Percentiles rank a stretch among this genome's conserved stretches.
Evolutionary conservation across 805 yeast genomes (phyloP).

Genomic region (Candida peoriensis): DNA sequence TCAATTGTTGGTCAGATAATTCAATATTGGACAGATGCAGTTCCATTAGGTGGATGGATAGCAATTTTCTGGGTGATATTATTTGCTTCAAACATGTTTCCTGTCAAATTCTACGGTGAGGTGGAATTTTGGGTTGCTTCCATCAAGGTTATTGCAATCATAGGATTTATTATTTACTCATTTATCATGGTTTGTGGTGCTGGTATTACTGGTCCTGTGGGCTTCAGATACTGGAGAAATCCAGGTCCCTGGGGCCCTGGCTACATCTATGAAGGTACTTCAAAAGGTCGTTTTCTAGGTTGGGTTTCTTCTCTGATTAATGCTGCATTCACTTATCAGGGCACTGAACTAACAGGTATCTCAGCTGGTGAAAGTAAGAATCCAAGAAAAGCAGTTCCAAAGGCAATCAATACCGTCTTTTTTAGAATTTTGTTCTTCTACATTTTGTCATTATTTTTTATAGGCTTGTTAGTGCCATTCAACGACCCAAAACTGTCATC

Average conservation of each 20-base stretch:
- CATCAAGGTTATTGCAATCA: constrained; percentile 6
- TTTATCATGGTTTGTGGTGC: constrained; percentile 9
- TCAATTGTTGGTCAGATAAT: constrained; percentile 7
- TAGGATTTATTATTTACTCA: constrained; percentile 6
- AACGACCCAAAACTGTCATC: constrained; percentile 4
- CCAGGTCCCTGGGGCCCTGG: constrained; percentile 11
- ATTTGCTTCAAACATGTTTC: constrained; percentile 4
- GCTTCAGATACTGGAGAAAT: constrained; percentile 9
- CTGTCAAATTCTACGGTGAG: constrained; percentile 8
- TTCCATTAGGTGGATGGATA: constrained; percentile 6
- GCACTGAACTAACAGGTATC: constrained; percentile 9
- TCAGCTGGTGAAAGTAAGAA: constrained; percentile 8
- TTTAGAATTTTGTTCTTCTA: constrained; percentile 7
- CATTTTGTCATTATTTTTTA: constrained; percentile 5
- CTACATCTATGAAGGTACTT: constrained; percentile 3
- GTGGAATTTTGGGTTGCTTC: constrained; percentile 9
- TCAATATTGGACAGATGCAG: constrained; percentile 6
- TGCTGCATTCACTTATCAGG: constrained; percentile 9
- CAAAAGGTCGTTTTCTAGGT: constrained; percentile 7
- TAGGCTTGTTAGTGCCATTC: constrained; percentile 7
- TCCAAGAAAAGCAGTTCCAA: constrained; percentile 10
- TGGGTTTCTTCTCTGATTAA: constrained; percentile 6
- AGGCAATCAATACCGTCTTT: constrained; percentile 9
- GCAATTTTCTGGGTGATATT: constrained; percentile 6
- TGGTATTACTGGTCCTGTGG: constrained; percentile 7